Percentiles rank a stretch among this genome's conserved stretches.
These are phyloP conservation scores for Conoideocrella luteorostrata DNA, from an alignment of 2,329 filamentous ascomycete species.

Conservation along the genomic window DNA sequence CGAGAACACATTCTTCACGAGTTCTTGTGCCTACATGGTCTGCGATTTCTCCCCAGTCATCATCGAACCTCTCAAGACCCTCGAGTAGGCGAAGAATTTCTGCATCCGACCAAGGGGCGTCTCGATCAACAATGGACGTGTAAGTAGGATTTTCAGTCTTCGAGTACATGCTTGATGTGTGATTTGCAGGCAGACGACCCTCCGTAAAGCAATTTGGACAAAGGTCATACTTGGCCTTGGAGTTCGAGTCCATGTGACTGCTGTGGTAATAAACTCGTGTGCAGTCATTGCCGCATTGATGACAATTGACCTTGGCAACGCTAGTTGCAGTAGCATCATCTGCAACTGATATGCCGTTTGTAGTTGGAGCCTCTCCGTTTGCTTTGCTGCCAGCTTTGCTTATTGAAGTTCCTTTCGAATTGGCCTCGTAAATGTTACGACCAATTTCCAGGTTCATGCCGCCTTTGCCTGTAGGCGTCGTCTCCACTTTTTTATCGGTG, in stretches of 20 bases:
- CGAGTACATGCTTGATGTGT: conserved; percentile 73
- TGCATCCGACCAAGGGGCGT: conserved; percentile 84
- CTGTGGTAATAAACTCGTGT: conserved; percentile 56
- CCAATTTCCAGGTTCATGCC: conserved; percentile 90
- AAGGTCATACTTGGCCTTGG: conserved; percentile 73
- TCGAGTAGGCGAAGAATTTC: conserved; percentile 87
- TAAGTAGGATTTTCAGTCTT: conserved; percentile 87
- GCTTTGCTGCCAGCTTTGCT: conserved; percentile 64
- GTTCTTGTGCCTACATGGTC: conserved; percentile 89
- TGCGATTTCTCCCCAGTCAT: conserved; percentile 90
- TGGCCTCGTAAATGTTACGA: conserved; percentile 91
- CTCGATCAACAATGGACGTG: conserved; percentile 69
- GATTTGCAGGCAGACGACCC: conserved; percentile 72
- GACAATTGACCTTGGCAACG: conserved; percentile 70
- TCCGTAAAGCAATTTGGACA: conserved; percentile 89
- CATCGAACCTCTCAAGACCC: conserved; percentile 85
- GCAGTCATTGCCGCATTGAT: conserved; percentile 89
- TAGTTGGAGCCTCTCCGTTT: conserved; percentile 64
- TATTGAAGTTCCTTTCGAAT: conserved; percentile 69
- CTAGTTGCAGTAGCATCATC: conserved; percentile 61
- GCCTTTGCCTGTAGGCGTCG: conserved; percentile 61
- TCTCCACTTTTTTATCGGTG: conserved; percentile 68
- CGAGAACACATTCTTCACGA: conserved; percentile 90
- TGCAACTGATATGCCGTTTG: conserved; percentile 55
- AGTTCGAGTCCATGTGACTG: conserved; percentile 49